phyloP scores from a whole-genome alignment of 768 basidiomycete species.

The Termitomyces sp. region DNA sequence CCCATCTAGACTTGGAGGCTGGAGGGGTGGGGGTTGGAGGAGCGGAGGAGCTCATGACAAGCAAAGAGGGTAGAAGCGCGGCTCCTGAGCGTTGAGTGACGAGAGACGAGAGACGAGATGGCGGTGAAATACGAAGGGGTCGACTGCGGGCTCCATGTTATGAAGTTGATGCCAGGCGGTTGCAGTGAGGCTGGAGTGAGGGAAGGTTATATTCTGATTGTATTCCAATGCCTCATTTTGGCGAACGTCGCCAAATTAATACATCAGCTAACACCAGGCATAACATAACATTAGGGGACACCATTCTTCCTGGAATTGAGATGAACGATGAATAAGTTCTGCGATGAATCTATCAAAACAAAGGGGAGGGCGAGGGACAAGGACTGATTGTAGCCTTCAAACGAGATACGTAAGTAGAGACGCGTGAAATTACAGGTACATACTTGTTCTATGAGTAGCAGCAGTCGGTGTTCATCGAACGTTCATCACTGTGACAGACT shows the following conservation, averaged over 20 bases:
- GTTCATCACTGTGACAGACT: not conserved
- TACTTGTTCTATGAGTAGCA: not conserved
- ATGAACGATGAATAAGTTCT: not conserved
- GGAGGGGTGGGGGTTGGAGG: not conserved
- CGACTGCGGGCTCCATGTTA: constrained; percentile 24
- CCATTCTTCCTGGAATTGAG: not conserved
- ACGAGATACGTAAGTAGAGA: not conserved
- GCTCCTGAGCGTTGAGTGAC: not conserved
- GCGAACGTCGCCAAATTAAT: not conserved
- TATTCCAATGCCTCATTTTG: constrained; percentile 4
- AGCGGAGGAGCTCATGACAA: constrained; percentile 8
- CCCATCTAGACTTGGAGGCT: constrained; percentile 45
- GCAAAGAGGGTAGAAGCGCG: constrained; percentile 3
- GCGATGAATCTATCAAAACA: too few relatives aligned
- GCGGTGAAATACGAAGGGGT: constrained; percentile 15
- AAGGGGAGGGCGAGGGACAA: too few relatives aligned
- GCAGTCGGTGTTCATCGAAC: too few relatives aligned
- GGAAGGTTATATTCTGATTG: not conserved
- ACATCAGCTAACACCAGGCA: not conserved
- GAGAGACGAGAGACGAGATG: constrained; percentile 1
- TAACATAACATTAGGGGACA: not conserved
- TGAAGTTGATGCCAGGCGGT: constrained; percentile 39
- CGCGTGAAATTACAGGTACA: not conserved
- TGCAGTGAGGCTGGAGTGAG: constrained; percentile 37
- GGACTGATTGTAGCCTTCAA: not conserved